Conservation (phyloP, 345 rosid genomes). For the Citrus inodora region DNA sequence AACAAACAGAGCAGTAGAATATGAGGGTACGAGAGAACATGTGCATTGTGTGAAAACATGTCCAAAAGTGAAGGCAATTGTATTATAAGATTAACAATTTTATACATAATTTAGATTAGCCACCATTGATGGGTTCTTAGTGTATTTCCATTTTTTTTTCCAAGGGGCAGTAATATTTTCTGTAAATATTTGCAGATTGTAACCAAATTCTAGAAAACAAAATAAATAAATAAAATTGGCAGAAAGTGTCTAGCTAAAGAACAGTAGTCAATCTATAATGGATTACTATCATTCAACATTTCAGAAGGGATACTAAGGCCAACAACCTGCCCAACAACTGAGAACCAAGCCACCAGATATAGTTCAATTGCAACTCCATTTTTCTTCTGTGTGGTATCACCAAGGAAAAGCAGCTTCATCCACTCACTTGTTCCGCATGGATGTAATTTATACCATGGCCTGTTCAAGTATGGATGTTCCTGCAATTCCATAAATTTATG, state of each 20-base stretch:
- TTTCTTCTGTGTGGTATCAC: slow-evolving; percentile 19
- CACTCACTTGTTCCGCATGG: slow-evolving; percentile 90
- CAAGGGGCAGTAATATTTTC: not conserved
- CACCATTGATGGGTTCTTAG: not conserved
- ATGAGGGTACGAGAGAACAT: not conserved
- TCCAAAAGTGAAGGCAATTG: not conserved
- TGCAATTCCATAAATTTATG: slow-evolving; percentile 15
- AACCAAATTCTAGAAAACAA: too few species aligned
- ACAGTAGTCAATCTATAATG: not conserved
- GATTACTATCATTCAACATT: slow-evolving; percentile 26
- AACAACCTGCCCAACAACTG: slow-evolving; percentile 78
- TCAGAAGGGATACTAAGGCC: slow-evolving; percentile 55
- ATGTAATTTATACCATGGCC: slow-evolving; percentile 93
- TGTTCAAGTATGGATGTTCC: slow-evolving; percentile 87
- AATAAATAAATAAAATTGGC: too few species aligned
- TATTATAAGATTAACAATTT: too few species aligned
- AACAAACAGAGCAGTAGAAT: slow-evolving; percentile 12
- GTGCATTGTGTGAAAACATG: not conserved
- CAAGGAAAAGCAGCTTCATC: slow-evolving; percentile 68
- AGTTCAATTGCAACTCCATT: slow-evolving; percentile 28
- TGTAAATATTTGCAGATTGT: too few species aligned
- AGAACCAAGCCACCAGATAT: slow-evolving; percentile 78
- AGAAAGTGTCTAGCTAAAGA: not conserved
- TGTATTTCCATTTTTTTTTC: not conserved
- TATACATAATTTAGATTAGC: not conserved